Conservation (phyloP, 352 stramenopile genomes). For the Globisporangium canariense region DNA sequence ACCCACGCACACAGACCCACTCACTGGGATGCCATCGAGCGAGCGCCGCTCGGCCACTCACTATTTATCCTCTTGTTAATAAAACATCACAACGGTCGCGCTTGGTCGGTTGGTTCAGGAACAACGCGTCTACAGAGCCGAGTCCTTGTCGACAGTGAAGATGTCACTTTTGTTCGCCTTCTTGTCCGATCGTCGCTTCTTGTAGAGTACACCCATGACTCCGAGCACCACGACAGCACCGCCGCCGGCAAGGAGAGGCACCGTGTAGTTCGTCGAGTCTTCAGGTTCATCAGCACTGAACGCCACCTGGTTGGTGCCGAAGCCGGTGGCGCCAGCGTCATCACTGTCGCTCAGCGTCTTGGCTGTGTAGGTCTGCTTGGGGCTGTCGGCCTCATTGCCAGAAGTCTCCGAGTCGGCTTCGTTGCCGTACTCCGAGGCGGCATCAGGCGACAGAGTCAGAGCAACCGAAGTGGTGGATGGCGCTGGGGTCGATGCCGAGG, state of each 20-base stretch:
- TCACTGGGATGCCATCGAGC: conserved; percentile 8
- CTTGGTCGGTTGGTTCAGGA: conserved; percentile 19
- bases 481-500: neutral
- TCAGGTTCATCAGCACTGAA: conserved; percentile 32
- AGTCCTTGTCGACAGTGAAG: conserved; percentile 80
- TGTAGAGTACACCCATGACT: conserved; percentile 49
- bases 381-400: conserved; percentile 29
- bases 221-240: conserved; percentile 45
- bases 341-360: conserved; percentile 13
- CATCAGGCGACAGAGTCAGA: conserved; percentile 37
- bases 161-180: conserved; percentile 50
- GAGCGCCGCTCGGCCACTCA: conserved; percentile 24
- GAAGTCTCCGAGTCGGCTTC: conserved; percentile 22
- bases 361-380: conserved; percentile 15
- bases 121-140: conserved; percentile 47
- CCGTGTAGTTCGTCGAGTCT: conserved; percentile 6
- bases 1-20: conserved; percentile 9
- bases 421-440: conserved; percentile 20
- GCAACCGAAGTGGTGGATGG: conserved; percentile 18
- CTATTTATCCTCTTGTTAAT: conserved; percentile 24
- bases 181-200: conserved; percentile 60
- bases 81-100: conserved; percentile 12
- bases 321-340: conserved; percentile 19
- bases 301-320: conserved; percentile 29
- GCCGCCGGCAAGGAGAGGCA: conserved; percentile 31